Evolutionary conservation across 2,329 filamentous ascomycete genomes (phyloP).

Genomic region (Teratosphaeriaceae sp.): DNA sequence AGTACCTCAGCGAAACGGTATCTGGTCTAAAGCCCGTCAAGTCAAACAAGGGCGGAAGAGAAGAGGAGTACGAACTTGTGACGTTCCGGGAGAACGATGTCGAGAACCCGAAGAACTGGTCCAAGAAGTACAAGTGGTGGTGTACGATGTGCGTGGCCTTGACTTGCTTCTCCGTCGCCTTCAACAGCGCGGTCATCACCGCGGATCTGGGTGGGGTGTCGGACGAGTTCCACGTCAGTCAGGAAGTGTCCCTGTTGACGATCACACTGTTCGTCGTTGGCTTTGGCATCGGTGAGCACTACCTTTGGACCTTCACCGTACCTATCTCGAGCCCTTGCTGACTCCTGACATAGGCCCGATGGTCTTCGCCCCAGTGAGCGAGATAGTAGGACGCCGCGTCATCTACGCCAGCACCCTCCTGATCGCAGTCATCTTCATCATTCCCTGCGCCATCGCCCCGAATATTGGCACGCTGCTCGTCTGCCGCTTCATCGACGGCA

Average conservation of each 20-base stretch:
- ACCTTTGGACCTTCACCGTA: conserved; percentile 59
- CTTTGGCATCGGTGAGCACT: conserved; percentile 42
- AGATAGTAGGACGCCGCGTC: conserved; percentile 35
- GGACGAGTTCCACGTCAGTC: conserved; percentile 59
- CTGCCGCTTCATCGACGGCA: conserved; percentile 41
- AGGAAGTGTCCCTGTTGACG: conserved; percentile 65
- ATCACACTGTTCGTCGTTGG: conserved; percentile 50
- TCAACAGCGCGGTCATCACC: conserved; percentile 43
- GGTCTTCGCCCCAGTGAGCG: conserved; percentile 35
- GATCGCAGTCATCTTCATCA: conserved; percentile 22
- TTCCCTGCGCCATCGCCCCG: conserved; percentile 21
- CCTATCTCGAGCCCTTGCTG: conserved; percentile 59
- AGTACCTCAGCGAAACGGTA: conserved; percentile 22
- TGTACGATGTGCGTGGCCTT: conserved; percentile 71
- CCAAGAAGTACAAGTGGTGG: conserved; percentile 37
- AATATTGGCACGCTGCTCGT: conserved; percentile 22
- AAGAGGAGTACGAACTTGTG: conserved; percentile 52
- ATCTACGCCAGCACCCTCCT: conserved; percentile 47
- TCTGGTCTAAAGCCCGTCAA: conserved; percentile 18
- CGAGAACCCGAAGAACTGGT: conserved; percentile 56
- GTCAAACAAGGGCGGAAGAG: conserved; percentile 19
- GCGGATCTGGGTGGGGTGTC: conserved; percentile 55
- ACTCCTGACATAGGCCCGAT: conserved; percentile 40
- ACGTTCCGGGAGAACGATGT: conserved; percentile 57
- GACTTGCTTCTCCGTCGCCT: conserved; percentile 42